These are phyloP conservation scores for Candida nonsorbophila DNA, from an alignment of 805 yeast genomes.

Conservation along the genomic window DNA sequence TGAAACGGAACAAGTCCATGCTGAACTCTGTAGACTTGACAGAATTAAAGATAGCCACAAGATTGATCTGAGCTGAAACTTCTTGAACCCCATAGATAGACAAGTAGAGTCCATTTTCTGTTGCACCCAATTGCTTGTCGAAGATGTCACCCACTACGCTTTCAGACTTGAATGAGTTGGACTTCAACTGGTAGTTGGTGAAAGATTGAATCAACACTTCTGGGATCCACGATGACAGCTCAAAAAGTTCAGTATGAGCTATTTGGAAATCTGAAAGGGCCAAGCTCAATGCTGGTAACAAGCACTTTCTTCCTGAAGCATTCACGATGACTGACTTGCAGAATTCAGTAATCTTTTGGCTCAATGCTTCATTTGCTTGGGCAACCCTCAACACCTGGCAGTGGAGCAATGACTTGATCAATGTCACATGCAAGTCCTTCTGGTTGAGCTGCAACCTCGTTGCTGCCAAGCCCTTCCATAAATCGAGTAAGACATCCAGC, in stretches of 20 bases:
- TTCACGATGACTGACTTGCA: conserved; percentile 41
- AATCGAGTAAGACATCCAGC: conserved; percentile 27
- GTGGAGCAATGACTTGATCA: conserved; percentile 49
- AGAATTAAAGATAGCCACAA: conserved; percentile 43
- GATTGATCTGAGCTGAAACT: conserved; percentile 43
- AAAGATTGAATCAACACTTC: conserved; percentile 42
- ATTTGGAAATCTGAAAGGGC: conserved; percentile 42
- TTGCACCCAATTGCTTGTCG: conserved; percentile 37
- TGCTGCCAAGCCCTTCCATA: conserved; percentile 57
- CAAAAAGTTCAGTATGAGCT: conserved; percentile 25
- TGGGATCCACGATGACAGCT: conserved; percentile 45
- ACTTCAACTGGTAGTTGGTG: conserved; percentile 48
- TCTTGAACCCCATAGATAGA: conserved; percentile 56
- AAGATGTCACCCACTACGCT: conserved; percentile 47
- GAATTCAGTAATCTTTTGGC: conserved; percentile 23
- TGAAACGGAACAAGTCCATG: conserved; percentile 21
- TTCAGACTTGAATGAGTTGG: conserved; percentile 57
- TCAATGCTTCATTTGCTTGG: conserved; percentile 16
- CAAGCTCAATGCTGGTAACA: conserved; percentile 56
- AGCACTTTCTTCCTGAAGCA: conserved; percentile 59
- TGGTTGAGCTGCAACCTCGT: conserved; percentile 64
- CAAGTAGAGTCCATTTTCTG: conserved; percentile 28
- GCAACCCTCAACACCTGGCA: conserved; percentile 35
- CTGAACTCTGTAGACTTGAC: conserved; percentile 22
- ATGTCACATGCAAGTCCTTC: conserved; percentile 51